These are phyloP conservation scores for Podospora australis DNA, from an alignment of 495 filamentous ascomycete genomes.

Conservation along the genomic window DNA sequence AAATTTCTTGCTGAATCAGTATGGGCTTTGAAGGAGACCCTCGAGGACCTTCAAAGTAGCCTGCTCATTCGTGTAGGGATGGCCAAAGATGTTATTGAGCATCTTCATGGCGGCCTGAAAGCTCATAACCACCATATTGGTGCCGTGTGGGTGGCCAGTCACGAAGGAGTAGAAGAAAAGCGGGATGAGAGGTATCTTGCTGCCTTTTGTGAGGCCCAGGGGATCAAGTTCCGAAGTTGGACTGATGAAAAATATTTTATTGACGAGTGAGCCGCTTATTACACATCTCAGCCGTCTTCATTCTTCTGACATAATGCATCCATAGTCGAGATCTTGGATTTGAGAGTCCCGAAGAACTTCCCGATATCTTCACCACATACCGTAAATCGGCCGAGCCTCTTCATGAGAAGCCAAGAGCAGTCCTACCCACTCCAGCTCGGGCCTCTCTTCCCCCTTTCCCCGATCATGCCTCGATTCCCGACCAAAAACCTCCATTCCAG, in stretches of 20 bases:
- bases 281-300: too few relatives aligned
- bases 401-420: slow-evolving; percentile 47
- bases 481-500: slow-evolving; percentile 50
- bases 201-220: slow-evolving; percentile 39
- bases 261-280: slow-evolving; percentile 59
- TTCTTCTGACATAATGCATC: too few relatives aligned
- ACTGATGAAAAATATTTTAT: slow-evolving; percentile 68
- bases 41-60: slow-evolving; percentile 50
- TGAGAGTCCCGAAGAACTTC: slow-evolving; percentile 40
- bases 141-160: slow-evolving; percentile 61
- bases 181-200: slow-evolving; percentile 49
- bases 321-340: slow-evolving; percentile 54
- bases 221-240: slow-evolving; percentile 53
- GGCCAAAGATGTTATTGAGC: slow-evolving; percentile 45
- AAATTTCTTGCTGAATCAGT: slow-evolving; percentile 61
- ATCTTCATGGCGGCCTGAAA: slow-evolving; percentile 43
- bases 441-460: slow-evolving; percentile 48
- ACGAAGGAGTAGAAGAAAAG: slow-evolving; percentile 60
- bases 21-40: slow-evolving; percentile 56
- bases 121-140: slow-evolving; percentile 38
- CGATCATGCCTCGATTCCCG: slow-evolving; percentile 37
- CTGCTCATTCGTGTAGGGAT: slow-evolving; percentile 57
- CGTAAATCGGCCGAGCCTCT: slow-evolving; percentile 61
- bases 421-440: slow-evolving; percentile 37
- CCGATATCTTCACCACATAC: slow-evolving; percentile 63